Base-by-base conservation (phyloP, 257 asterid genomes). In the Parsonsia alboflavescens region DNA sequence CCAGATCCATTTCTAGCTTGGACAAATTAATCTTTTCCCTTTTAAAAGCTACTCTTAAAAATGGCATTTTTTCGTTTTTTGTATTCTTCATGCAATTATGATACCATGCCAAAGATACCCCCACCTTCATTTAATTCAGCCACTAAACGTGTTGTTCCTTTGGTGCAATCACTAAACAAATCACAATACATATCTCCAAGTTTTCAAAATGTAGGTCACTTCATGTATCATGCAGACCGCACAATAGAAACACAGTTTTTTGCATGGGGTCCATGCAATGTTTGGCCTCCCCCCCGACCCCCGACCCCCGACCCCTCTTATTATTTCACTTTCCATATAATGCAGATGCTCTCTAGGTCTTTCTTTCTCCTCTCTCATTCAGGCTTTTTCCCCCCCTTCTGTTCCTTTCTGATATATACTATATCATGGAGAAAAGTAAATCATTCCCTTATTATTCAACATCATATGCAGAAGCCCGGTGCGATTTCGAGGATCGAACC, bases 381-480 rank as follows among this genome's bases (percentile, higher is more conserved):
- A 1, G 50, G 54, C 7, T 49, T 45, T 46, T 26, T 33, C 52
- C 74, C 58, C 17, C n/a, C 21, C 52, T 77, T 66, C n/a, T 66
- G 58, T 57, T 50, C 72, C 64, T 49, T 61, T 70, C 62, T 33
- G 39, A 33, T 33, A 33, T 33, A 33, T 33, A 33, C 39, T 33
- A 33, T 33, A 71, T 33, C 64, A 93, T 94, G 97, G 97, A 90
- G 71, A 91, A 87, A 84, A 83, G 83, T 28, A 89, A 81, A 89
- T 80, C 97, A 77, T 84, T 88, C 80, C 93, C 98, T 75, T 87
- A 88, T 67, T 77, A 88, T 82, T 89, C 97, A 5, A 39, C 96
- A 48, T 91, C 93, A 10, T 90, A 90, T 36, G 87, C 88, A 0
- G 96, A 93, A 78, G 91, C 91, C 3, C 77, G 93, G 68, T 82